Conservation (phyloP, 495 filamentous ascomycete genomes). For the Jackrogersella multiformis region DNA sequence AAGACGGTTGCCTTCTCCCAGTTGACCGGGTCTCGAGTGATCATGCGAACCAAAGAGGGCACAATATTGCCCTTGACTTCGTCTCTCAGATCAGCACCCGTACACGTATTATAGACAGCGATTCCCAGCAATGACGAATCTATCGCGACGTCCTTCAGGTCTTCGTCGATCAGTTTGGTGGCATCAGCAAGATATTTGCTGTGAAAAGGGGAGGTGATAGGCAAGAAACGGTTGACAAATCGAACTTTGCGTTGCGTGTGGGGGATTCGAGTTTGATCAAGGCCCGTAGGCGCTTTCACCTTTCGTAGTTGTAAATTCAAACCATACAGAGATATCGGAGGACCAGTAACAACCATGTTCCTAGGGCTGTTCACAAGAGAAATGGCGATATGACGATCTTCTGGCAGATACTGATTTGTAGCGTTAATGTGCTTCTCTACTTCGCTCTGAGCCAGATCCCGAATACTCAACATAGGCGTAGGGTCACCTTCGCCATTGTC, state of each 20-base stretch:
- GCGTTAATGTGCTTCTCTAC: constrained; percentile 95
- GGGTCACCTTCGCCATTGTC: constrained; percentile 93
- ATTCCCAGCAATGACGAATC: constrained; percentile 73
- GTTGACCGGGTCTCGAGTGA: constrained; percentile 88
- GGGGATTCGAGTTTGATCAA: constrained; percentile 94
- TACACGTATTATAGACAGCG: constrained; percentile 87
- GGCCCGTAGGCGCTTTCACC: constrained; percentile 93
- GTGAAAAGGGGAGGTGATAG: constrained; percentile 98
- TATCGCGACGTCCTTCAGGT: constrained; percentile 83
- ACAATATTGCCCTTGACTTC: constrained; percentile 71
- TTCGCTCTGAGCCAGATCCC: constrained; percentile 83
- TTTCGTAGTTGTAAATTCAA: constrained; percentile 93
- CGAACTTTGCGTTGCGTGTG: constrained; percentile 95
- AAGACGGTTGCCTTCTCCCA: constrained; percentile 96
- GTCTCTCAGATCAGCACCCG: constrained; percentile 80
- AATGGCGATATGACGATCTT: constrained; percentile 91
- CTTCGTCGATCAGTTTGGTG: constrained; percentile 79
- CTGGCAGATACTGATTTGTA: constrained; percentile 93
- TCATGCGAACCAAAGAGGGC: constrained; percentile 86
- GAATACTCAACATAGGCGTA: constrained; percentile 97
- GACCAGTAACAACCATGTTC: constrained; percentile 96
- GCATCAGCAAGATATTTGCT: constrained; percentile 89
- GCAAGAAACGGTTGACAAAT: constrained; percentile 96
- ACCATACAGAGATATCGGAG: constrained; percentile 94
- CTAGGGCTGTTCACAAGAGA: constrained; percentile 96